phyloP scores from a whole-genome alignment of 169 alveolate genomes.

The Plasmodium adleri region DNA sequence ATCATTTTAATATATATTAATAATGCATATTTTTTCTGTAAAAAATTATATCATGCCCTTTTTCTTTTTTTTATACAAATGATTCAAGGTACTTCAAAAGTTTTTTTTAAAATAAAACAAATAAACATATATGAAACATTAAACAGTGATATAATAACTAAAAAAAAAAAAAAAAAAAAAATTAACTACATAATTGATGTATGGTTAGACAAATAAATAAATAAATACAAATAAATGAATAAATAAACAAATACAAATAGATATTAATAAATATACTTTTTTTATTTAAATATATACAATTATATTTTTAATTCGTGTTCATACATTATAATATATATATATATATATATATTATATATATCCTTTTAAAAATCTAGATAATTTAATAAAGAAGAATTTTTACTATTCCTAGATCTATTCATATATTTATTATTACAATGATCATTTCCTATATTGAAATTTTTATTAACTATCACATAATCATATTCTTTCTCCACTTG shows the following conservation, averaged over 20 bases:
- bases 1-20: no score
- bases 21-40: no score
- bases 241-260: background rate
- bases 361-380: conserved; percentile 39
- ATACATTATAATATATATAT: background rate
- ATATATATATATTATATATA: background rate
- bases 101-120: no score
- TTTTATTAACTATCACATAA: conserved; percentile 56
- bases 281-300: background rate
- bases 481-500: conserved; percentile 21
- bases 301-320: no score
- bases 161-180: no score
- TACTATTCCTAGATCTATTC: conserved; percentile 11
- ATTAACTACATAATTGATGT: no score
- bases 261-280: background rate
- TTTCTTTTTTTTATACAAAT: no score
- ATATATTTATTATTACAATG: conserved; percentile 1
- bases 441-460: conserved; percentile 3
- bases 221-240: background rate
- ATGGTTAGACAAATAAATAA: no score
- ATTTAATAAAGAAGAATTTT: conserved; percentile 48
- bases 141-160: no score
- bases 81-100: no score
- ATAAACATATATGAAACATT: no score
- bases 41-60: no score